A percentile compares a stretch with the other conserved stretches of the same genome.
Conservation (phyloP, 2,329 filamentous ascomycete species). For the Metarhizium sp. region DNA sequence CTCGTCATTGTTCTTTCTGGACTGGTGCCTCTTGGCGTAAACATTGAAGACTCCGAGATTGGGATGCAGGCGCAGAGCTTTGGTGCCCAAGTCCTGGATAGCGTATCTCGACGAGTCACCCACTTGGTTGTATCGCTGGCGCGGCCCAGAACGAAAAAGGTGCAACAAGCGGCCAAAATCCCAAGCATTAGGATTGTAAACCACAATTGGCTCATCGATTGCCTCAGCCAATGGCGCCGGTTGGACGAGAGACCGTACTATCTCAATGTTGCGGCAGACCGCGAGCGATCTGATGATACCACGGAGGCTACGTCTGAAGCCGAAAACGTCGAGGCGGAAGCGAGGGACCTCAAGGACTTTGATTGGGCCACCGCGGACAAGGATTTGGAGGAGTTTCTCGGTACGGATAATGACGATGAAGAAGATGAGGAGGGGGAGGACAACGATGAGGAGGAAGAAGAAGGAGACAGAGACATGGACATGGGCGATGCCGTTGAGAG, state of each 20-base stretch:
- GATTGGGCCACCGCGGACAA: constrained; percentile 45
- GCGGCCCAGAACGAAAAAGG: constrained; percentile 78
- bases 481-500: constrained; percentile 6
- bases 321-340: constrained; percentile 19
- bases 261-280: constrained; percentile 63
- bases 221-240: constrained; percentile 72
- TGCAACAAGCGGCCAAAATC: constrained; percentile 73
- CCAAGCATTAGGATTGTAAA: constrained; percentile 83
- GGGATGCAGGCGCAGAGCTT: constrained; percentile 81
- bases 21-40: constrained; percentile 72
- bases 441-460: constrained; percentile 7
- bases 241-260: constrained; percentile 72
- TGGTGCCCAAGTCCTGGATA: constrained; percentile 56
- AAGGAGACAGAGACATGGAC: constrained; percentile 3
- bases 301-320: constrained; percentile 22
- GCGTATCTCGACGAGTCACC: constrained; percentile 54
- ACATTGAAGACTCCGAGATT: constrained; percentile 75
- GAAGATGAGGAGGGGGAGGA: constrained; percentile 8
- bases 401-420: constrained; percentile 27
- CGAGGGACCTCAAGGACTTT: constrained; percentile 43
- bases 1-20: constrained; percentile 82
- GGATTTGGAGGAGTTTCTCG: constrained; percentile 14
- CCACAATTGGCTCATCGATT: constrained; percentile 81
- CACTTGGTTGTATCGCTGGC: constrained; percentile 65
- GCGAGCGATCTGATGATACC: constrained; percentile 26